These are phyloP conservation scores for Vitis amurensis DNA, from an alignment of 164 flowering plant genomes.

Conservation along the genomic window DNA sequence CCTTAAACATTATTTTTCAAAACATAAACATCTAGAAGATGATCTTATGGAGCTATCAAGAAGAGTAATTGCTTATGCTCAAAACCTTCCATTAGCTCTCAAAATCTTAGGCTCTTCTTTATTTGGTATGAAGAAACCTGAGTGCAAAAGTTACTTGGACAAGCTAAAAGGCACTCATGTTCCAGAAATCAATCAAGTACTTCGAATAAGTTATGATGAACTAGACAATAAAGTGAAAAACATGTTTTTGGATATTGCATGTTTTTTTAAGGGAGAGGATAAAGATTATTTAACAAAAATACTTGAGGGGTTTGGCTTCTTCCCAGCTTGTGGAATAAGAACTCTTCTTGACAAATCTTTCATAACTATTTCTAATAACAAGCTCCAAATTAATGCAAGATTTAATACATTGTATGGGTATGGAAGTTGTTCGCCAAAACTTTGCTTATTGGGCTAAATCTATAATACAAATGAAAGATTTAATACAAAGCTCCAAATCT, in stretches of 20 bases:
- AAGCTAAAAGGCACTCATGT: neutral
- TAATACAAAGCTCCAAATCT: too few species aligned
- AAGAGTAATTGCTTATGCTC: neutral
- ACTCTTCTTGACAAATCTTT: slow-evolving; percentile 9
- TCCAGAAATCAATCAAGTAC: neutral
- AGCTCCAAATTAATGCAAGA: slow-evolving; percentile 7
- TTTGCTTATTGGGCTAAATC: too few species aligned
- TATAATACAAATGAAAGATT: too few species aligned
- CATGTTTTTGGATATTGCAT: neutral
- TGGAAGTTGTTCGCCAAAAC: slow-evolving; percentile 15
- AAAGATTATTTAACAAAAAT: neutral
- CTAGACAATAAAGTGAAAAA: neutral
- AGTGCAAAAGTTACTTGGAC: neutral
- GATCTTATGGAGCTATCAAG: neutral
- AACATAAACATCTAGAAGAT: neutral
- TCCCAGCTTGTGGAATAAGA: neutral
- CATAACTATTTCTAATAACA: neutral
- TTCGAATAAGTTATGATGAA: neutral
- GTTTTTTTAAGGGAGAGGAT: slow-evolving; percentile 1
- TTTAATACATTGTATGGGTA: slow-evolving; percentile 15
- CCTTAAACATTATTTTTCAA: neutral
- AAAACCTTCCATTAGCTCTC: slow-evolving; percentile 6
- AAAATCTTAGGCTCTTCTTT: slow-evolving; percentile 1
- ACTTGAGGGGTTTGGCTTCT: neutral
- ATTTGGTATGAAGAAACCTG: neutral